A percentile compares a stretch with the other conserved stretches of the same genome.
Evolutionary conservation across 1,284 basidiomycete genomes (phyloP).

Genomic region (Sporisorium iseilematis-ciliati): DNA sequence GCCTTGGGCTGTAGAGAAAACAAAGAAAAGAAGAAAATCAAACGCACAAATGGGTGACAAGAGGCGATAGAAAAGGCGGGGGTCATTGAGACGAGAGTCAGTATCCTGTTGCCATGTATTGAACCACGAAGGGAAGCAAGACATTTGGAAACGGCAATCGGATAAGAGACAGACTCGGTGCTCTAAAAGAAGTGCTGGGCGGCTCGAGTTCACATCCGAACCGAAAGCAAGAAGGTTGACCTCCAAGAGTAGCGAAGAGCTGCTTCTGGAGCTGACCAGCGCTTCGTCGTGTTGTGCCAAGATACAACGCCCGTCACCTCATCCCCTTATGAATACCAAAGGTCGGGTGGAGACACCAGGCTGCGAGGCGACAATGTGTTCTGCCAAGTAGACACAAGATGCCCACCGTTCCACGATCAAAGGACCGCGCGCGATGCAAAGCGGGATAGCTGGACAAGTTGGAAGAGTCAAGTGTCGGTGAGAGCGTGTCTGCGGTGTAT

Average conservation of each 20-base stretch:
- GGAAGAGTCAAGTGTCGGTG: constrained; percentile 28
- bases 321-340: constrained; percentile 34
- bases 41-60: constrained; percentile 6
- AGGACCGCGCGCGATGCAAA: constrained; percentile 37
- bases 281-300: constrained; percentile 20
- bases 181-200: constrained; percentile 56
- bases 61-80: constrained; percentile 27
- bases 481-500: not conserved
- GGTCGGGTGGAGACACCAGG: constrained; percentile 16
- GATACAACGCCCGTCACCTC: constrained; percentile 24
- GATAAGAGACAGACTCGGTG: constrained; percentile 61
- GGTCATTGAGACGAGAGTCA: constrained; percentile 70
- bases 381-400: constrained; percentile 15
- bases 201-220: constrained; percentile 10
- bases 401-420: constrained; percentile 28
- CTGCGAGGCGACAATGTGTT: constrained; percentile 47
- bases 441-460: constrained; percentile 15
- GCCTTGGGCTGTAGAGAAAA: constrained; percentile 64
- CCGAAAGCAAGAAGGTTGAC: constrained; percentile 34
- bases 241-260: constrained; percentile 11
- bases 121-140: constrained; percentile 42
- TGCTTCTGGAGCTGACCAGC: constrained; percentile 34
- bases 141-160: constrained; percentile 36
- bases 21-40: constrained; percentile 12
- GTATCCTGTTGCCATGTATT: constrained; percentile 52